Evolutionary conservation across 495 filamentous ascomycete species (phyloP).

Genomic region (Alectoria sarmentosa): DNA sequence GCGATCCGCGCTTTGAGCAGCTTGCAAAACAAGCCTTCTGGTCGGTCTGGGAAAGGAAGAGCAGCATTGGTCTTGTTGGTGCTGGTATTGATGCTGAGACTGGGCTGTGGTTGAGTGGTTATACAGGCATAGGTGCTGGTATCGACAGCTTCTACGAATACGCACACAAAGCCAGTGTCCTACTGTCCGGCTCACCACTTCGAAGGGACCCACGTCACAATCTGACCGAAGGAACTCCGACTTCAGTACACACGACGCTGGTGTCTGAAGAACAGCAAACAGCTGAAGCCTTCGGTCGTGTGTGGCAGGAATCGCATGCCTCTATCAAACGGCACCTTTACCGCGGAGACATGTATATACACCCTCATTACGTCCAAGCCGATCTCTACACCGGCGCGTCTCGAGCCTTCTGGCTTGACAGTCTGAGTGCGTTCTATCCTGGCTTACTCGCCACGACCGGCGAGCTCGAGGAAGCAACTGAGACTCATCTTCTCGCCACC

Average conservation of each 20-base stretch:
- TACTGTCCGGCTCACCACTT: conserved; percentile 56
- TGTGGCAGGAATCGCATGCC: conserved; percentile 79
- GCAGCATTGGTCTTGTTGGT: conserved; percentile 79
- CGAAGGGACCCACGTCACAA: conserved; percentile 9
- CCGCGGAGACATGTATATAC: conserved; percentile 57
- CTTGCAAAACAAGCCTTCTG: conserved; percentile 89
- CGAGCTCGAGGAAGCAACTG: conserved; percentile 81
- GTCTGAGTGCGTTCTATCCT: conserved; percentile 88
- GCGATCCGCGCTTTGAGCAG: conserved; percentile 78
- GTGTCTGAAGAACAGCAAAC: conserved; percentile 55
- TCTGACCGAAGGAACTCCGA: conserved; percentile 32
- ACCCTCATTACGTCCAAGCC: conserved; percentile 87
- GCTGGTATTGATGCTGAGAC: conserved; percentile 88
- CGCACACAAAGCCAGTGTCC: conserved; percentile 84
- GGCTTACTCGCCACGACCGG: conserved; percentile 83
- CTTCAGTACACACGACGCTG: not conserved
- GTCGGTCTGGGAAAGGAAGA: conserved; percentile 85
- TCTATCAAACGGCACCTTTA: conserved; percentile 82
- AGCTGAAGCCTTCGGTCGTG: conserved; percentile 66
- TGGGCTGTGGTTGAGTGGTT: conserved; percentile 81
- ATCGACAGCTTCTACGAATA: conserved; percentile 99
- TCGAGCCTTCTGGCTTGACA: conserved; percentile 89
- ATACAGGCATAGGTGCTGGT: conserved; percentile 87
- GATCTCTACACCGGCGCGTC: conserved; percentile 78
- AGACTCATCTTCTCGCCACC: conserved; percentile 80